Evolutionary conservation across 192 early-diverging fungal genomes (phyloP).

Genomic region (Entomortierella parvispora): DNA sequence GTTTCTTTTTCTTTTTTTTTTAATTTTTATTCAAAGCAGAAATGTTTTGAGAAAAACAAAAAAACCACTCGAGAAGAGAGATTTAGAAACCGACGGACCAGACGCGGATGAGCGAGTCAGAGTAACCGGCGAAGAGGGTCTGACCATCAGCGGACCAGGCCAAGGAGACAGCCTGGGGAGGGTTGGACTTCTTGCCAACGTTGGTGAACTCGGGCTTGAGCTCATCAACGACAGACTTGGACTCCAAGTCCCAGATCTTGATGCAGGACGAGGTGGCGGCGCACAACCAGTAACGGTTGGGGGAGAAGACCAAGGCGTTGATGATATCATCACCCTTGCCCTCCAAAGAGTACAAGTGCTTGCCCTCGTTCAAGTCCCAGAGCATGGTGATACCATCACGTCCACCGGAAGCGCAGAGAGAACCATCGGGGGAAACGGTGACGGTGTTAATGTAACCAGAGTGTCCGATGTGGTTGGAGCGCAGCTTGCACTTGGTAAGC

Average conservation of each 20-base stretch:
- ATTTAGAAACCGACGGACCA: conserved; percentile 53
- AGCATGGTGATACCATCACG: conserved; percentile 99
- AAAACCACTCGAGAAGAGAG: too few relatives aligned
- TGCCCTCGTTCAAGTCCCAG: conserved; percentile 99
- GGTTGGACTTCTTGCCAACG: conserved; percentile 77
- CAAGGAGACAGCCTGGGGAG: conserved; percentile 93
- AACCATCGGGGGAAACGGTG: conserved; percentile 99
- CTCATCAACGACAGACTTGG: conserved; percentile 97
- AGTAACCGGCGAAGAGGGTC: conserved; percentile 98
- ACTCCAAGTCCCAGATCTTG: conserved; percentile 99
- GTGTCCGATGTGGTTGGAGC: conserved; percentile 99
- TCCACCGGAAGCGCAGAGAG: conserved; percentile 99
- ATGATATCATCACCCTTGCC: conserved; percentile 86
- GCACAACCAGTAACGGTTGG: conserved; percentile 99
- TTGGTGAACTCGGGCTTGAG: conserved; percentile 79
- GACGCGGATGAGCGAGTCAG: conserved; percentile 61
- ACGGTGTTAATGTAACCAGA: conserved; percentile 97
- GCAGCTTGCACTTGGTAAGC: conserved; percentile 96
- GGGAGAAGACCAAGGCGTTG: conserved; percentile 98
- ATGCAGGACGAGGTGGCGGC: conserved; percentile 94
- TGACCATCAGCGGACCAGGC: conserved; percentile 99
- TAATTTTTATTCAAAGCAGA: too few relatives aligned
- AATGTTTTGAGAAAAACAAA: too few relatives aligned
- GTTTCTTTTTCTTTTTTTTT: too few relatives aligned
- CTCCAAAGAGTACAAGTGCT: conserved; percentile 99